Percentiles rank a stretch among this genome's conserved stretches.
Conservation (phyloP, 75 land plant species). For the Sequoiadendron giganteum region DNA sequence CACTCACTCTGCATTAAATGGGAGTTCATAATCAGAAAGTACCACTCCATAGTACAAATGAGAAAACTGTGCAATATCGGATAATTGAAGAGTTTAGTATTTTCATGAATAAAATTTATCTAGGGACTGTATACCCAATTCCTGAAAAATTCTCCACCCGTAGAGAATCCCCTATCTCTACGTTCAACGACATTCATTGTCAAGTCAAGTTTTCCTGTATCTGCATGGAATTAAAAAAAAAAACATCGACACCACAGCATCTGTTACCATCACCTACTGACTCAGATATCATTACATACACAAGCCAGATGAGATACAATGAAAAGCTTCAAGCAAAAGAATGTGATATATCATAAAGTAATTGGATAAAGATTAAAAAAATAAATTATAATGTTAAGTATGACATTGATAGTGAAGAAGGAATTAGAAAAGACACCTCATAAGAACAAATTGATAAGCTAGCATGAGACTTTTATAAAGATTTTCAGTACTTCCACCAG, state of each 20-base stretch:
- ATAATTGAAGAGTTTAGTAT: neutral
- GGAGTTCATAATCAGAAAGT: conserved; percentile 2
- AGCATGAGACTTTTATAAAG: too few species aligned
- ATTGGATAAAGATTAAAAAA: neutral
- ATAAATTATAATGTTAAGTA: too few species aligned
- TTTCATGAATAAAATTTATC: neutral
- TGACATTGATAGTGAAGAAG: too few species aligned
- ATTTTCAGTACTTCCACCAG: too few species aligned
- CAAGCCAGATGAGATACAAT: neutral
- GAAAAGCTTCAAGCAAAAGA: neutral
- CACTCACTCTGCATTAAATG: conserved; percentile 65
- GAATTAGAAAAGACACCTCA: too few species aligned
- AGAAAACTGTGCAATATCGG: neutral
- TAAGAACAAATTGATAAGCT: too few species aligned
- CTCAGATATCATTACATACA: neutral
- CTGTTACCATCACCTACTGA: neutral
- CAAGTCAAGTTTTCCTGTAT: conserved; percentile 86
- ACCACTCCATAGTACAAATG: neutral
- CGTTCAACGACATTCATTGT: conserved; percentile 97
- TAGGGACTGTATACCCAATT: conserved; percentile 61
- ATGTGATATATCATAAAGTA: neutral
- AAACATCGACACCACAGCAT: neutral
- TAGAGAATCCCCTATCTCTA: conserved; percentile 87
- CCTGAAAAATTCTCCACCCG: conserved; percentile 95
- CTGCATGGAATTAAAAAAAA: conserved; percentile 32